Conservation (phyloP, 805 yeast genomes). For the Lipomyces anomalus region DNA sequence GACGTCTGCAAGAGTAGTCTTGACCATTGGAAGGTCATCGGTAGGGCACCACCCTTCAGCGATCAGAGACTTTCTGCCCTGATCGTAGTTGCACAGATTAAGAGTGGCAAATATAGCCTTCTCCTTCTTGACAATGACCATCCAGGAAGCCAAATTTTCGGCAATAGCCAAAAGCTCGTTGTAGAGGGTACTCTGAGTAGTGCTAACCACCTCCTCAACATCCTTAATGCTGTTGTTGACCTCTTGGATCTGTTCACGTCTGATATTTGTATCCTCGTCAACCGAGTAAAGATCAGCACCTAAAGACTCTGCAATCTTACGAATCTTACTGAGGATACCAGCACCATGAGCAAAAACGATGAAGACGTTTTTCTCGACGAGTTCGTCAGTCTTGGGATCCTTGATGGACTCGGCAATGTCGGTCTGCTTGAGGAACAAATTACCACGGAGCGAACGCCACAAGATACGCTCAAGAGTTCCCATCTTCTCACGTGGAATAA, state of each 20-base stretch:
- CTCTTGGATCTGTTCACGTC: slow-evolving; percentile 34
- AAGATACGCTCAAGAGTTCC: slow-evolving; percentile 70
- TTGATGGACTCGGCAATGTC: slow-evolving; percentile 66
- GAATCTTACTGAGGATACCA: slow-evolving; percentile 62
- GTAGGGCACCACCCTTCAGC: slow-evolving; percentile 98
- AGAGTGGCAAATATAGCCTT: slow-evolving; percentile 73
- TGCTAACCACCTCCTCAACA: slow-evolving; percentile 53
- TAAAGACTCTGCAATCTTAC: slow-evolving; percentile 80
- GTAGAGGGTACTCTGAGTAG: slow-evolving; percentile 61
- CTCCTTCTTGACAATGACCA: slow-evolving; percentile 63
- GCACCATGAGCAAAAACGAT: slow-evolving; percentile 90
- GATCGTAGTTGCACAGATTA: slow-evolving; percentile 76
- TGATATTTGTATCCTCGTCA: slow-evolving; percentile 41
- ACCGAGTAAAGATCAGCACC: slow-evolving; percentile 73
- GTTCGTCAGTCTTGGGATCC: slow-evolving; percentile 52
- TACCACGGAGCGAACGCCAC: slow-evolving; percentile 93
- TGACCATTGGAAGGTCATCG: slow-evolving; percentile 62
- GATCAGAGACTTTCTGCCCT: slow-evolving; percentile 73
- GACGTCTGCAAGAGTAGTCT: slow-evolving; percentile 57
- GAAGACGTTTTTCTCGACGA: slow-evolving; percentile 71
- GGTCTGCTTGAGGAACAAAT: slow-evolving; percentile 67
- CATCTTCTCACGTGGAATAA: slow-evolving; percentile 65
- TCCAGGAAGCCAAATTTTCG: slow-evolving; percentile 70
- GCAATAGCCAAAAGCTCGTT: slow-evolving; percentile 78
- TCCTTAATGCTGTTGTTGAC: slow-evolving; percentile 49